phyloP scores from a whole-genome alignment of 257 asterid genomes.

The Scutellaria galericulata region DNA sequence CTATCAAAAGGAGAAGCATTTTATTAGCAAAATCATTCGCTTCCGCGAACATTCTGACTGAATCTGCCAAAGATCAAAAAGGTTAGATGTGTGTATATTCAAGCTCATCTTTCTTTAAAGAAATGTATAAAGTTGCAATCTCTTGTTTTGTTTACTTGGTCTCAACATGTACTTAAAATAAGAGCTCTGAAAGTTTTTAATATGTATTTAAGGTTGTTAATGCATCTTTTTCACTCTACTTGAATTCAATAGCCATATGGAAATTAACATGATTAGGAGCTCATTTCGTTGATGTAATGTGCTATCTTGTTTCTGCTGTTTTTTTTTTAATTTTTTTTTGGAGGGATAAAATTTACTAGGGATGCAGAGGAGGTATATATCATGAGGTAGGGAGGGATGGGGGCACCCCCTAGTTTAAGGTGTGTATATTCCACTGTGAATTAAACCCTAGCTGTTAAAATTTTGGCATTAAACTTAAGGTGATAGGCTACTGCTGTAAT shows the following conservation, averaged over 20 bases:
- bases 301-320: not conserved
- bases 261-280: not conserved
- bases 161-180: not conserved
- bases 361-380: no score
- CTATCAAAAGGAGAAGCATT: conserved; percentile 69
- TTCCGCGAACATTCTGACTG: conserved; percentile 79
- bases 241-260: not conserved
- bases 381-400: no score
- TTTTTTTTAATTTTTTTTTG: not conserved
- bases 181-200: not conserved
- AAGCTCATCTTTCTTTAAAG: not conserved
- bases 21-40: conserved; percentile 68
- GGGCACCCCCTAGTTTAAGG: not conserved
- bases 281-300: not conserved
- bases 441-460: not conserved
- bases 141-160: not conserved
- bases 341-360: no score
- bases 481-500: not conserved
- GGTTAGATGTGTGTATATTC: conserved; percentile 39
- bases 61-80: conserved; percentile 34
- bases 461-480: not conserved
- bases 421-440: not conserved
- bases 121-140: not conserved
- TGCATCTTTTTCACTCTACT: not conserved
- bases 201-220: not conserved